These are phyloP conservation scores for Ambrosiella beaveri DNA, from an alignment of 2,329 filamentous ascomycete genomes.

Conservation along the genomic window DNA sequence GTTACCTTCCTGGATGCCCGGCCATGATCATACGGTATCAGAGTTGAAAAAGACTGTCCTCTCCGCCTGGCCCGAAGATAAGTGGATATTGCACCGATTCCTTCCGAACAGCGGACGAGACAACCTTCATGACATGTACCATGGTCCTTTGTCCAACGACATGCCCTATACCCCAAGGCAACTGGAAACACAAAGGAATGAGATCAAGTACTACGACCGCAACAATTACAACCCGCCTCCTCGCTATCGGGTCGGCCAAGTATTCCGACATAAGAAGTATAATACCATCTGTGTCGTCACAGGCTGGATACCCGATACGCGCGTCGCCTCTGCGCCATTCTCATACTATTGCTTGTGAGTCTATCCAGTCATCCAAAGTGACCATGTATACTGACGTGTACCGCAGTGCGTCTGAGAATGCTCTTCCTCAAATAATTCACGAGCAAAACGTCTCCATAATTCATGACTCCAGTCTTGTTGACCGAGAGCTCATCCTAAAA, in stretches of 20 bases:
- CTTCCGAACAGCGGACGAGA: neutral
- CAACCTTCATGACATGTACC: neutral
- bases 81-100: constrained; percentile 12
- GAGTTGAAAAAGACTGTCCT: constrained; percentile 1
- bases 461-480: constrained; percentile 21
- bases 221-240: neutral
- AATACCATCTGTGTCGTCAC: constrained; percentile 66
- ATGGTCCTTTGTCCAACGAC: constrained; percentile 14
- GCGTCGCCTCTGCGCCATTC: constrained; percentile 21
- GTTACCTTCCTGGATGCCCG: constrained; percentile 2
- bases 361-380: neutral
- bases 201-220: constrained; percentile 12
- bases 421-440: constrained; percentile 19
- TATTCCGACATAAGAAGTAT: constrained; percentile 71
- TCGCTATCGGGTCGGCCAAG: constrained; percentile 44
- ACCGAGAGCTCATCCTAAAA: constrained; percentile 43
- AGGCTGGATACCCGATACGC: constrained; percentile 52
- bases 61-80: constrained; percentile 6
- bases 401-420: constrained; percentile 5
- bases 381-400: neutral
- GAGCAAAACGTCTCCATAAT: constrained; percentile 66
- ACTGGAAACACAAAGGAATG: constrained; percentile 22
- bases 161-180: constrained; percentile 17
- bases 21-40: neutral
- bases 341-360: constrained; percentile 76